These are phyloP conservation scores for Lasiodiplodia sp. DNA, from an alignment of 2,329 filamentous ascomycete species.

Conservation along the genomic window DNA sequence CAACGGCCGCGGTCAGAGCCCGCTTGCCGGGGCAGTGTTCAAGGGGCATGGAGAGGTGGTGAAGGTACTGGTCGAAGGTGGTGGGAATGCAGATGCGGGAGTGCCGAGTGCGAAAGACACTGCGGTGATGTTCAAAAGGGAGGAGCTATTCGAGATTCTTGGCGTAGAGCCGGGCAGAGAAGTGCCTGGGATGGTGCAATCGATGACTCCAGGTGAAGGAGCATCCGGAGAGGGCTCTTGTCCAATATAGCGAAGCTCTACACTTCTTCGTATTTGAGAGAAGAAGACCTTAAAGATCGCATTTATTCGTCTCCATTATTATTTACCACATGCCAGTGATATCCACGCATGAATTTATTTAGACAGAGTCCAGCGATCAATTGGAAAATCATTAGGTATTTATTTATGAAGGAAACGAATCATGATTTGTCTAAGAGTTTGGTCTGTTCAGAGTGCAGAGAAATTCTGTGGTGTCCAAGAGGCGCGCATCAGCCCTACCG, in stretches of 20 bases:
- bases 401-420: neutral
- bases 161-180: conserved; percentile 39
- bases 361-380: neutral
- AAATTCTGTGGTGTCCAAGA: neutral
- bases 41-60: conserved; percentile 73
- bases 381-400: neutral
- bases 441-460: neutral
- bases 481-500: conserved; percentile 3
- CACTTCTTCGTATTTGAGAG: neutral
- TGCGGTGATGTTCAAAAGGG: conserved; percentile 56
- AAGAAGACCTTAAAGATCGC: neutral
- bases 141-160: conserved; percentile 44
- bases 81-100: conserved; percentile 51
- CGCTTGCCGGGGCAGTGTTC: conserved; percentile 75
- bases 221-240: neutral
- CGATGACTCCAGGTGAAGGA: neutral
- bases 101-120: conserved; percentile 56
- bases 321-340: no score
- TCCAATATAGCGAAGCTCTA: conserved; percentile 2
- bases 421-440: neutral
- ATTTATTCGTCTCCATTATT: no score
- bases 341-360: neutral
- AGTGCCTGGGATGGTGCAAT: conserved; percentile 23
- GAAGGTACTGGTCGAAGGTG: conserved; percentile 56
- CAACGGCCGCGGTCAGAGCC: conserved; percentile 73